These are phyloP conservation scores for Backusella luteola DNA, from an alignment of 192 early-diverging fungal genomes.

Conservation along the genomic window DNA sequence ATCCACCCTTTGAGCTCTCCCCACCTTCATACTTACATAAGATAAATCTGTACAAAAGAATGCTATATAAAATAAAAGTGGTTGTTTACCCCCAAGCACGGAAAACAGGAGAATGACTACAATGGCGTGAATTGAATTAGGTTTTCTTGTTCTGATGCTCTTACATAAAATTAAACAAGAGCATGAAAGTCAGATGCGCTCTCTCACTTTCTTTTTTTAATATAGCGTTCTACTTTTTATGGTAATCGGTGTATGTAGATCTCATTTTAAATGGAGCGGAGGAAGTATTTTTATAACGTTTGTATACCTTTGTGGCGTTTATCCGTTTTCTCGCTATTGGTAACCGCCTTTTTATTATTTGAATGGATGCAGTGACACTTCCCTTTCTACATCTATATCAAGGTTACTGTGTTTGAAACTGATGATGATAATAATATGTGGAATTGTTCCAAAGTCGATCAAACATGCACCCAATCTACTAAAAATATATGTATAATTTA, in stretches of 20 bases:
- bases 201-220: background rate
- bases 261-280: background rate
- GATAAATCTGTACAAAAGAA: too few relatives aligned
- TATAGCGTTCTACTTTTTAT: background rate
- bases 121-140: too few relatives aligned
- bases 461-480: background rate
- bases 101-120: too few relatives aligned
- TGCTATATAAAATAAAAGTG: too few relatives aligned
- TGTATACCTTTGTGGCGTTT: background rate
- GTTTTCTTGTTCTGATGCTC: too few relatives aligned
- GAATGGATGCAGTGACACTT: background rate
- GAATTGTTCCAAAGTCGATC: background rate
- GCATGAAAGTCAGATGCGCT: background rate
- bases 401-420: background rate
- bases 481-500: background rate
- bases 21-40: too few relatives aligned
- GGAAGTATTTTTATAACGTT: background rate
- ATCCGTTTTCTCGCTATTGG: background rate
- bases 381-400: background rate
- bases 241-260: background rate
- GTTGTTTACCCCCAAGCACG: too few relatives aligned
- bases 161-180: background rate
- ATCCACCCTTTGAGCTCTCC: too few relatives aligned
- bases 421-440: background rate
- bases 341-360: background rate